Evolutionary conservation across 495 filamentous ascomycete genomes (phyloP).

Genomic region (Penicillium ochrochloron): DNA sequence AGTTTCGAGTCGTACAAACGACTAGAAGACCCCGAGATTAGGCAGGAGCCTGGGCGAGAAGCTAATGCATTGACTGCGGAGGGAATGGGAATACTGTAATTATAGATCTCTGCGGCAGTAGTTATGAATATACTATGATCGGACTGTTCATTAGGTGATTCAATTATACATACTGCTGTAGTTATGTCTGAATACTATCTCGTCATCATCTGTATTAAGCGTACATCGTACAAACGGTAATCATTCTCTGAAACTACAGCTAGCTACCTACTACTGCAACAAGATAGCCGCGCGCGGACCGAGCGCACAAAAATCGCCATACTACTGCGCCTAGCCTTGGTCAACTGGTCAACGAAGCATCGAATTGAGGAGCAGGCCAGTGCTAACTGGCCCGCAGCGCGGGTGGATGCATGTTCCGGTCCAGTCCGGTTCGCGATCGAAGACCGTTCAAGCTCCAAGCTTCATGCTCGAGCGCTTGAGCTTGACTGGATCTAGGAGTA

Average conservation of each 20-base stretch:
- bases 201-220: too few species aligned
- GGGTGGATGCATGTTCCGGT: conserved; percentile 24
- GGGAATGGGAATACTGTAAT: background rate
- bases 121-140: background rate
- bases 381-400: conserved; percentile 26
- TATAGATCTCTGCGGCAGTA: background rate
- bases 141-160: background rate
- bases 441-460: conserved; percentile 20
- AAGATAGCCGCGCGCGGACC: conserved; percentile 3
- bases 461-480: background rate
- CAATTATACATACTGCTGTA: background rate
- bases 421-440: conserved; percentile 18
- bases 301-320: background rate
- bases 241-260: background rate
- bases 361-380: conserved; percentile 6
- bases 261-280: background rate
- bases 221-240: background rate
- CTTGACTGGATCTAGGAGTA: background rate
- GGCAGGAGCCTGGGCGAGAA: conserved; percentile 2
- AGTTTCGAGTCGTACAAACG: conserved; percentile 11
- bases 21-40: conserved; percentile 11
- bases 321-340: conserved; percentile 15
- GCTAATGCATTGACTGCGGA: background rate
- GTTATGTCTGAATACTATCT: too few species aligned
- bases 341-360: background rate